Base-by-base conservation (phyloP, 257 asterid species). In the Misopates orontium region DNA sequence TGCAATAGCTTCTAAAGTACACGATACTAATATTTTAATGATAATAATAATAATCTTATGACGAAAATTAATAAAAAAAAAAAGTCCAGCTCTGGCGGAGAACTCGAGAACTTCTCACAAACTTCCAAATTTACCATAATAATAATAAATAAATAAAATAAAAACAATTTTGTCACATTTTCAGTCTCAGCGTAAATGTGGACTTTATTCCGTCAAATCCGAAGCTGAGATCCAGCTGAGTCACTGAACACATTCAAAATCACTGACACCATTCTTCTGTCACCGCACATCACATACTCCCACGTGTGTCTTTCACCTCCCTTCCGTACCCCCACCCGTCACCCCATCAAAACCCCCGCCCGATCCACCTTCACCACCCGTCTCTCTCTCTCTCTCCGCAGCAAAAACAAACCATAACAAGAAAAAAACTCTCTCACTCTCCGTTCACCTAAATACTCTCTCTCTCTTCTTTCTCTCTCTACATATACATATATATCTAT, bases 381-480 rank as follows among this genome's bases (percentile, higher is more conserved):
- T 58, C 60, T 13, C 5, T 28, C 67, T 20, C 75, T 60, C 70
- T 44, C 55, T 66, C 67, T 32, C 71, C 63, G 21, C 49, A 53
- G 71, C 71, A 28, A 28, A 28, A 19, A 21, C n/a, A 56, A 70
- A 51, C 63, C 77, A 49, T 49, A 68, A 74, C 77, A 65, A 74
- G 65, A 61, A 47, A 66, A 44, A 68, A 80, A 60, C 77, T 50
- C 79, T 71, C 73, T 68, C 39, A 42, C 44, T 73, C 79, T 70
- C 85, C 78, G 82, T 69, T 59, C 72, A 62, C 73, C 73, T 73
- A 67, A 50, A 22, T 62, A 0, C 54, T 56, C 23, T 78, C 67
- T 11, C 66, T 1, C 11, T 19, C 69, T 68, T 51, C 45, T 40
- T 31, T 44, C 20, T 39, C 55, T n/a, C 70, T 9, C 49, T 14